Conservation (phyloP, 495 filamentous ascomycete species). For the Hypoxylon perforatum region DNA sequence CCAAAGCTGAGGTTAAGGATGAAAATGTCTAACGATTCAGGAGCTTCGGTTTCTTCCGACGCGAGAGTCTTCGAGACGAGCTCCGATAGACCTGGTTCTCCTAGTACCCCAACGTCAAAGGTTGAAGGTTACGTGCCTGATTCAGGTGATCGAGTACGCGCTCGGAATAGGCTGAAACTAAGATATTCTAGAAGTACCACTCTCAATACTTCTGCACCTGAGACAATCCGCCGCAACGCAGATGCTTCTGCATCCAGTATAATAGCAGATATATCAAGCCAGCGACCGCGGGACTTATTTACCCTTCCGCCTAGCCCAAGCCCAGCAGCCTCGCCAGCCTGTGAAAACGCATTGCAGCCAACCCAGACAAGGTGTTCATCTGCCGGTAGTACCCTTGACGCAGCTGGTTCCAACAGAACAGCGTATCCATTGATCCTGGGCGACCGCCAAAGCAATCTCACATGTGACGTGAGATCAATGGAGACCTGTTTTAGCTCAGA, state of each 20-base stretch:
- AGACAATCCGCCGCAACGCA: conserved; percentile 31
- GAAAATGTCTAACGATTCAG: conserved; percentile 38
- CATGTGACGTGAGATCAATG: conserved; percentile 16
- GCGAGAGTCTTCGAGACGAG: conserved; percentile 1
- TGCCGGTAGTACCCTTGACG: neutral
- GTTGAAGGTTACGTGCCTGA: neutral
- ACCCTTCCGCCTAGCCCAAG: conserved; percentile 19
- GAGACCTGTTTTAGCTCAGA: conserved; percentile 4
- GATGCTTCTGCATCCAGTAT: conserved; percentile 4
- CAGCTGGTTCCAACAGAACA: neutral
- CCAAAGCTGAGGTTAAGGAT: conserved; percentile 52
- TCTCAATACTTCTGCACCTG: conserved; percentile 23
- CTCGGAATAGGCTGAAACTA: conserved; percentile 42
- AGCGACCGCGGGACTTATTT: conserved; percentile 39
- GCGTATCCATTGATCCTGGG: neutral
- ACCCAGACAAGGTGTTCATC: conserved; percentile 4
- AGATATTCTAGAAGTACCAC: conserved; percentile 38
- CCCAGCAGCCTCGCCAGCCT: conserved; percentile 3
- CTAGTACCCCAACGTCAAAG: conserved; percentile 8
- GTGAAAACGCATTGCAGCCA: conserved; percentile 18
- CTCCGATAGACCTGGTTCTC: conserved; percentile 1
- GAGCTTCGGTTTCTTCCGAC: conserved; percentile 14
- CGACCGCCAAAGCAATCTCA: conserved; percentile 2
- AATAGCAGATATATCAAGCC: conserved; percentile 23
- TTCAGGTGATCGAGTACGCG: conserved; percentile 5